Evolutionary conservation across 768 basidiomycete species (phyloP).

Genomic region (Daedaleopsis nitida): DNA sequence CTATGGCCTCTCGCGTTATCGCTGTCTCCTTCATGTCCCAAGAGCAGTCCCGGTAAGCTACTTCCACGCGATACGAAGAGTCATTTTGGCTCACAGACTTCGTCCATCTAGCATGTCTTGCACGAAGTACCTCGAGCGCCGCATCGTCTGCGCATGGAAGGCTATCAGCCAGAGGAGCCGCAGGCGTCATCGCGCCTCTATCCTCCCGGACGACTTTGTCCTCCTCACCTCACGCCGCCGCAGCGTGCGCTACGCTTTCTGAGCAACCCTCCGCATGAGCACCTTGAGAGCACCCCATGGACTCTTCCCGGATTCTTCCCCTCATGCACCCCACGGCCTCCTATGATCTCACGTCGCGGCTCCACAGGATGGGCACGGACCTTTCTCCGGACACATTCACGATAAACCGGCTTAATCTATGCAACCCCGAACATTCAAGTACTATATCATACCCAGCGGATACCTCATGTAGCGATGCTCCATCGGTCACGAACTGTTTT

Average conservation of each 20-base stretch:
- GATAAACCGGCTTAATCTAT: no score
- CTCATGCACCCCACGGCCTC: not conserved
- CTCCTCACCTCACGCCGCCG: conserved; percentile 58
- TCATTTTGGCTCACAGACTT: not conserved
- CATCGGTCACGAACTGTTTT: not conserved
- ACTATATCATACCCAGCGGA: not conserved
- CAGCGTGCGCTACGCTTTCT: conserved; percentile 44
- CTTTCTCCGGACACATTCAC: not conserved
- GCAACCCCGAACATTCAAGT: not conserved
- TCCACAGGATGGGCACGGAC: conserved; percentile 7
- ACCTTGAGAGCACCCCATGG: not conserved
- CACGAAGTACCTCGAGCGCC: conserved; percentile 56
- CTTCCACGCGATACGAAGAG: no score
- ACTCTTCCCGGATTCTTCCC: no score
- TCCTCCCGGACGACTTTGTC: conserved; percentile 62
- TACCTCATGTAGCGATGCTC: not conserved
- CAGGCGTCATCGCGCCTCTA: conserved; percentile 52
- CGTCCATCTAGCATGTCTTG: conserved; percentile 31
- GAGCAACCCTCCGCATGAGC: conserved; percentile 4
- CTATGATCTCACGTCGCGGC: not conserved
- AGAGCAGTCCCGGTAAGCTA: conserved; percentile 25
- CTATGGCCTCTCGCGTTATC: conserved; percentile 12
- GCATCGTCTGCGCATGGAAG: conserved; percentile 64
- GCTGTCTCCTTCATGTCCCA: conserved; percentile 14
- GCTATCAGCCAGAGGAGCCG: conserved; percentile 54